Evolutionary conservation across 148 eudicot genomes (phyloP).

Genomic region (Drosera capensis): DNA sequence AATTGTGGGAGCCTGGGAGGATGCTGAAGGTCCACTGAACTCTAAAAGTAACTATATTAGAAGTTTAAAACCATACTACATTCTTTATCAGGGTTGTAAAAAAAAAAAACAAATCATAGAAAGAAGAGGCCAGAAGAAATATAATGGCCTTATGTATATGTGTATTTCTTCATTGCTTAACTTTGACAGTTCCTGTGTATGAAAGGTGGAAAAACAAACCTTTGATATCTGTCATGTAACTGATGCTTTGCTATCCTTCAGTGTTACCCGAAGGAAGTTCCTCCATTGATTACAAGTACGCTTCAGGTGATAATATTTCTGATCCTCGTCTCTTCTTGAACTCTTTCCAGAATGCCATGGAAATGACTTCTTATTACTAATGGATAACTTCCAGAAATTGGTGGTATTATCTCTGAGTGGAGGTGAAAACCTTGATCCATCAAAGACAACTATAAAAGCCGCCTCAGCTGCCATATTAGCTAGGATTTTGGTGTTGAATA

Average conservation of each 20-base stretch:
- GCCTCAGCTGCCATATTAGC: constrained; percentile 83
- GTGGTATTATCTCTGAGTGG: constrained; percentile 68
- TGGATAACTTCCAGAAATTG: constrained; percentile 56
- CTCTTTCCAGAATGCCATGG: constrained; percentile 3
- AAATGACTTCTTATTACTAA: constrained; percentile 5
- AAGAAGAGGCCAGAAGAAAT: no score
- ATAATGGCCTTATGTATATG: no score
- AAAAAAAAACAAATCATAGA: not conserved
- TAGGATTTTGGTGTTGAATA: constrained; percentile 75
- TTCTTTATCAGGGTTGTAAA: no score
- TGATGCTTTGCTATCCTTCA: constrained; percentile 16
- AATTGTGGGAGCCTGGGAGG: no score
- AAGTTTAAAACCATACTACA: no score
- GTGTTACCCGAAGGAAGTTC: constrained; percentile 89
- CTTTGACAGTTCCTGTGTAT: no score
- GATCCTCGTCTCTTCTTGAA: not conserved
- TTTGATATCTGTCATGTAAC: no score
- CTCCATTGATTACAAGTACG: constrained; percentile 72
- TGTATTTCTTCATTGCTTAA: no score
- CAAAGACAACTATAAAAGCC: constrained; percentile 74
- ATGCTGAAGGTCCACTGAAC: not conserved
- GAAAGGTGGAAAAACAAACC: no score
- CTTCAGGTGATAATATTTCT: constrained; percentile 46
- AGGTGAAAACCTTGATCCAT: constrained; percentile 80
- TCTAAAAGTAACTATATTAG: not conserved